Evolutionary conservation across 192 early-diverging fungal species (phyloP).

Genomic region (Chytriomyces sp.): DNA sequence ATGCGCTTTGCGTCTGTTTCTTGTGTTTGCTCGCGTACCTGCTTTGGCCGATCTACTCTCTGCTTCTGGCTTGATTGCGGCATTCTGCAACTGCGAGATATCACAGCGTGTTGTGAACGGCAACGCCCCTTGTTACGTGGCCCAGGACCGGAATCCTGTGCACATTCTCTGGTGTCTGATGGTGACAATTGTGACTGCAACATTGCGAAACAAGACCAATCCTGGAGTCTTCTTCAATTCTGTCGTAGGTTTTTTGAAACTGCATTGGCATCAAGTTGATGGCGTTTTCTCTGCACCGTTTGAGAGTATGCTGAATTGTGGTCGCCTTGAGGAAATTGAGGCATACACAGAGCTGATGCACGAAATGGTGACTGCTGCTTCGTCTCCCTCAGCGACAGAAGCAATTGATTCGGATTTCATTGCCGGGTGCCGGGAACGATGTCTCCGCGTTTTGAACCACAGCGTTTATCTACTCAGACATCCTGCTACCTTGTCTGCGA

Average conservation of each 20-base stretch:
- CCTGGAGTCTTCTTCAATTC: background rate
- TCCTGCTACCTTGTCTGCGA: slow-evolving; percentile 4
- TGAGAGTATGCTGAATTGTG: slow-evolving; percentile 13
- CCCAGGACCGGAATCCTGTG: slow-evolving; percentile 28
- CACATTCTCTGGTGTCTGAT: slow-evolving; percentile 54
- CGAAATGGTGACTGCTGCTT: background rate
- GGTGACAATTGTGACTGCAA: slow-evolving; percentile 29
- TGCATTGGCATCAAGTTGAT: slow-evolving; percentile 42
- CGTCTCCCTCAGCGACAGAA: background rate
- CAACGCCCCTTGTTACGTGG: background rate
- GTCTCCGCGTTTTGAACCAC: background rate
- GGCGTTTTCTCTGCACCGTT: slow-evolving; percentile 8
- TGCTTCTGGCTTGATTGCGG: slow-evolving; percentile 33
- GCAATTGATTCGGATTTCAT: slow-evolving; percentile 11
- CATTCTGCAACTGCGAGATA: slow-evolving; percentile 24
- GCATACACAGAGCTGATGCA: slow-evolving; percentile 7
- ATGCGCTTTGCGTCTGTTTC: slow-evolving; percentile 3
- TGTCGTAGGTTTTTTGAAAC: slow-evolving; percentile 41
- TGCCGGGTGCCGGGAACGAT: background rate
- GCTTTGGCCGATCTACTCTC: background rate
- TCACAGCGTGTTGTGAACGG: slow-evolving; percentile 36
- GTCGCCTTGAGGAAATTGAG: slow-evolving; percentile 19
- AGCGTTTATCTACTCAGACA: slow-evolving; percentile 23
- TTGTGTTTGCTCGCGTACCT: slow-evolving; percentile 3
- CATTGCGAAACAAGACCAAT: slow-evolving; percentile 14